Evolutionary conservation across 2,329 filamentous ascomycete species (phyloP), one percentile per base, ranked within the genome.

Genomic region (Aspergillus carbonarius): DNA sequence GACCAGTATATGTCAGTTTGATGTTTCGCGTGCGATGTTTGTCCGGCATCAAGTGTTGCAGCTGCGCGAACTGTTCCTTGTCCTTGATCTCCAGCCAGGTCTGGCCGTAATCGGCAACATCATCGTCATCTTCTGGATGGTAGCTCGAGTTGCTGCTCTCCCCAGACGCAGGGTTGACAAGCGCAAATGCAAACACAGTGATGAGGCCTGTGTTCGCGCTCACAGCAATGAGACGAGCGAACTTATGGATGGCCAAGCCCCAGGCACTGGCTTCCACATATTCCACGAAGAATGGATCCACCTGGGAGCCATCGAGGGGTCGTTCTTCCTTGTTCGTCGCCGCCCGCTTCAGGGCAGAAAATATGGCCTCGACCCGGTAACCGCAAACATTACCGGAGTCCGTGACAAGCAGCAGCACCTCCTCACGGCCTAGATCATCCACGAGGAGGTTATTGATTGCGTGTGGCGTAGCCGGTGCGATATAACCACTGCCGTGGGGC

Each of bases 171-270:
- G 65, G 52, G 42, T 77, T 72, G 3, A 78, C 74, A 54, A 88
- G 76, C 0, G 83, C 85, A 65, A 85, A 85, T 13, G 84, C 83
- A 66, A 85, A 84, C 0, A 89, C 78, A 3, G 80, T 83, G 27
- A 90, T 82, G 15, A 78, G 68, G 20, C 80, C 78, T 0, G 82
- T 84, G 71, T 99, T 99, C 0, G 90, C 87, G 66, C 90, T 91
- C 39, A 96, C 88, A 0, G 93, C 95, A 62, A 99, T 89, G 61
- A 97, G 79, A 0, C 93, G 86, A n/a, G 91, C 91, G 62, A 87
- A 79, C 61, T 85, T 83, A 72, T 98, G 93, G 10, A 96, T 83
- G 7, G 92, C 89, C 49, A 96, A 76, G 0, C 93, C 95, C 95
- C 95, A 99, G 2, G 93, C 93, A 60, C 91, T 93, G 23, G 76